Percentiles rank a stretch among this genome's conserved stretches.
Evolutionary conservation across 106 monocot species (phyloP).

Genomic region (Alisma plantagoaquatica): DNA sequence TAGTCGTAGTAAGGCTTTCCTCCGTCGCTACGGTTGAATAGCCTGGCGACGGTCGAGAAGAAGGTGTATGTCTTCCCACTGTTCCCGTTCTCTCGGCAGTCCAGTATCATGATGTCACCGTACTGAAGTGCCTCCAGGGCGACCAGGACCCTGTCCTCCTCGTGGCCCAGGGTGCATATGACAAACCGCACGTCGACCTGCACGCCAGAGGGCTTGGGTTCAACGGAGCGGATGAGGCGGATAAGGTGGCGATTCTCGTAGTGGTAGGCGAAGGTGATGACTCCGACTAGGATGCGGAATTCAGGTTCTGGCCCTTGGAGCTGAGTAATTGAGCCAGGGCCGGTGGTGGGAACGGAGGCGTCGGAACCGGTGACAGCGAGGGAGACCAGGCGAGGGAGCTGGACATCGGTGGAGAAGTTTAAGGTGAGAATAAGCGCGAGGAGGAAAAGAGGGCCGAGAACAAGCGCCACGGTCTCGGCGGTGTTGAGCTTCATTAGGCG

Average conservation of each 20-base stretch:
- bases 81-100: slow-evolving; percentile 65
- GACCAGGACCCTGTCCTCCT: slow-evolving; percentile 31
- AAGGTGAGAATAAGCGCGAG: not conserved
- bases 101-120: slow-evolving; percentile 43
- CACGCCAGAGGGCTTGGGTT: not conserved
- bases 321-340: not conserved
- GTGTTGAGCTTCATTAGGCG: not conserved
- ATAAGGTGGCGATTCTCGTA: not conserved
- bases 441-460: not conserved
- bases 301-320: too few relatives aligned
- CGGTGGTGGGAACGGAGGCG: too few relatives aligned
- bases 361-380: not conserved
- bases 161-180: slow-evolving; percentile 39
- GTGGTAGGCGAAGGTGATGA: not conserved
- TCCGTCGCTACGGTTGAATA: slow-evolving; percentile 19
- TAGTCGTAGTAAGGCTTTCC: too few relatives aligned
- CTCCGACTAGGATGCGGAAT: slow-evolving; percentile 4
- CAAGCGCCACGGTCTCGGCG: not conserved
- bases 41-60: slow-evolving; percentile 30
- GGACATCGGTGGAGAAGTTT: slow-evolving; percentile 3
- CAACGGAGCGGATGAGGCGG: not conserved
- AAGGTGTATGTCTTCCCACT: slow-evolving; percentile 48
- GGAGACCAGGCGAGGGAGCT: not conserved
- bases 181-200: slow-evolving; percentile 38
- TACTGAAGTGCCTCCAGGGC: slow-evolving; percentile 41